phyloP scores from a whole-genome alignment of 495 filamentous ascomycete species.

The Aspergillus sclerotioniger region DNA sequence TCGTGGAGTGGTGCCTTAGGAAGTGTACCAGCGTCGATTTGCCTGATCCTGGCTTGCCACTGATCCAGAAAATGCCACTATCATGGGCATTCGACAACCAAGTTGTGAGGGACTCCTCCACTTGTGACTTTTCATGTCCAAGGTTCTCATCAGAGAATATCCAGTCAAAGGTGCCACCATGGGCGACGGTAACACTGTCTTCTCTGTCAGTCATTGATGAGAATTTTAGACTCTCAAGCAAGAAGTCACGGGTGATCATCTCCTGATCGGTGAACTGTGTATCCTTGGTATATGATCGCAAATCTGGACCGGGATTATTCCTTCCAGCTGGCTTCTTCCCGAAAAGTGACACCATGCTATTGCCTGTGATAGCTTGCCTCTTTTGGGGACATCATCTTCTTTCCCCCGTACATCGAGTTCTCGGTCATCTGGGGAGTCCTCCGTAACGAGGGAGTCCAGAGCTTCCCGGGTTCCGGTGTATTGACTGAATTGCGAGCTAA shows the following conservation, averaged over 20 bases:
- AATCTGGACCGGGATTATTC: not conserved
- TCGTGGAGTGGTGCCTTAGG: not conserved
- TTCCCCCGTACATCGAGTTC: not conserved
- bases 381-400: not conserved
- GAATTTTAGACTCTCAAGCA: not conserved
- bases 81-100: not conserved
- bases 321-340: not conserved
- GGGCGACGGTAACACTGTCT: not conserved
- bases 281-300: not conserved
- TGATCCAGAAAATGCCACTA: not conserved
- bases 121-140: not conserved
- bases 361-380: not conserved
- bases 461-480: not conserved
- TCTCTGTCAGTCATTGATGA: not conserved
- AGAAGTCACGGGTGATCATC: not conserved
- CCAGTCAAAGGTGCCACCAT: not conserved
- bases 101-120: not conserved
- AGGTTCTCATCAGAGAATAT: not conserved
- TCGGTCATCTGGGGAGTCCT: not conserved
- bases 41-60: not conserved
- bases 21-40: not conserved
- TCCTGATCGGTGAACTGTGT: not conserved
- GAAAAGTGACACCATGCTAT: not conserved
- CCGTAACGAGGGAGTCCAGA: not conserved
- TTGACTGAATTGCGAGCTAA: not conserved